These are phyloP conservation scores for Saprolegnia diclina DNA, from an alignment of 352 stramenopile species.

Conservation along the genomic window DNA sequence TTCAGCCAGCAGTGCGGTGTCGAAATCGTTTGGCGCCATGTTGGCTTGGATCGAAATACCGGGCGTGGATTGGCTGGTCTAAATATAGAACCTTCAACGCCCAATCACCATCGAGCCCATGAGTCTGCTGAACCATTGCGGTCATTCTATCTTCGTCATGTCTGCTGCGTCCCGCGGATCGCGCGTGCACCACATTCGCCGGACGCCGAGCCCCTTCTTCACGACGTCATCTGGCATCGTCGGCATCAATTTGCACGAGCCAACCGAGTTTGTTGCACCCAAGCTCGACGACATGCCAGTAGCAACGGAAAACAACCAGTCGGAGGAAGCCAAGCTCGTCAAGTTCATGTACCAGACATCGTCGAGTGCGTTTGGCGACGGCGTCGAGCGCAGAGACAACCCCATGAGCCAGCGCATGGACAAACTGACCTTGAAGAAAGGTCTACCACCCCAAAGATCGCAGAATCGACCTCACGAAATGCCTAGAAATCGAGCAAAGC, in stretches of 20 bases:
- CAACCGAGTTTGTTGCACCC: conserved; percentile 55
- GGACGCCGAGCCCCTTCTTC: conserved; percentile 76
- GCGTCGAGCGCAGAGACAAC: conserved; percentile 37
- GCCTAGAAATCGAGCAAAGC: conserved; percentile 49
- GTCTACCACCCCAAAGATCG: too few species aligned
- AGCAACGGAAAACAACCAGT: conserved; percentile 36
- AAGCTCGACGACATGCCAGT: conserved; percentile 28
- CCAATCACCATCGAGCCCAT: not conserved
- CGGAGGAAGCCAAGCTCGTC: conserved; percentile 26
- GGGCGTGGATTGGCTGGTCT: not conserved
- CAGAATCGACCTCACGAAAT: not conserved
- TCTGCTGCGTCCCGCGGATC: conserved; percentile 46
- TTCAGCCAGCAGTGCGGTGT: not conserved
- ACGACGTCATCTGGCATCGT: conserved; percentile 80
- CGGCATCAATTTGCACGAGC: conserved; percentile 68
- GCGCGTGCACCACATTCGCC: conserved; percentile 60
- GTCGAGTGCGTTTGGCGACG: conserved; percentile 45
- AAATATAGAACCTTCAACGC: not conserved
- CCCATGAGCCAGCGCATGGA: conserved; percentile 77
- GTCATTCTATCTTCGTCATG: not conserved
- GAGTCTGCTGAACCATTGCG: too few species aligned
- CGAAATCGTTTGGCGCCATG: not conserved
- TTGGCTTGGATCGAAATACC: not conserved
- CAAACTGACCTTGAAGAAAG: conserved; percentile 58
- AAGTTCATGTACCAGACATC: conserved; percentile 83